Conservation (phyloP, 2,329 filamentous ascomycete genomes). For the Hortaea werneckii region DNA sequence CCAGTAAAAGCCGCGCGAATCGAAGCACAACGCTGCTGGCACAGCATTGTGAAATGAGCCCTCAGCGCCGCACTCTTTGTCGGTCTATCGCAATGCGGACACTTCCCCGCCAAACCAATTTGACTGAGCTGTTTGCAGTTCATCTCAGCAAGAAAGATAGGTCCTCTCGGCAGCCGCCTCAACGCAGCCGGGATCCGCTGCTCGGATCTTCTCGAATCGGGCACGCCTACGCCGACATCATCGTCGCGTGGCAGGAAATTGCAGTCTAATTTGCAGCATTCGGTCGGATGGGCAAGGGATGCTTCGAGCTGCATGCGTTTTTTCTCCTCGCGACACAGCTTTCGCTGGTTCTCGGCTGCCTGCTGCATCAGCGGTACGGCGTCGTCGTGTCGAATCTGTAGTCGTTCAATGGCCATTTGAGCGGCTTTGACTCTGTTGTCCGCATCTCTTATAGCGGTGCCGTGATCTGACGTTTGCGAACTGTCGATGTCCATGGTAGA, state of each 20-base stretch:
- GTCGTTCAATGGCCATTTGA: conserved; percentile 1
- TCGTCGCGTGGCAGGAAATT: conserved; percentile 24
- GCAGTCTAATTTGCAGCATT: conserved; percentile 20
- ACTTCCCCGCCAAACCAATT: conserved; percentile 23
- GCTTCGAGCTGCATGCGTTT: conserved; percentile 13
- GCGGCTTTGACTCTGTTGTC: conserved; percentile 4
- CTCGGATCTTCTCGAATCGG: conserved; percentile 29
- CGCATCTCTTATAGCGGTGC: neutral
- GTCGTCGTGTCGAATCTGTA: conserved; percentile 4
- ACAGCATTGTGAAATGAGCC: neutral
- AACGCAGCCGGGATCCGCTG: conserved; percentile 34
- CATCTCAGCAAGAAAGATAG: conserved; percentile 5
- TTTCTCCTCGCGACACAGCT: conserved; percentile 14
- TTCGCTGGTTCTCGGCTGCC: conserved; percentile 25
- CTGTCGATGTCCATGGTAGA: neutral
- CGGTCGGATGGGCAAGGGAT: neutral
- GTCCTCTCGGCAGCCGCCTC: conserved; percentile 17
- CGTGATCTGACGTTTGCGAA: neutral
- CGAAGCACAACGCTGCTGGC: conserved; percentile 5
- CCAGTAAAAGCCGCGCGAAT: conserved; percentile 4
- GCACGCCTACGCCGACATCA: conserved; percentile 24
- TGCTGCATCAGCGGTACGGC: conserved; percentile 8
- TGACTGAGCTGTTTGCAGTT: conserved; percentile 8
- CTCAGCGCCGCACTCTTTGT: too few species aligned
- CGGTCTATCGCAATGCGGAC: conserved; percentile 20